These are phyloP conservation scores for Hanseniaspora hatyaiensis DNA, from an alignment of 805 yeast species.

Conservation along the genomic window DNA sequence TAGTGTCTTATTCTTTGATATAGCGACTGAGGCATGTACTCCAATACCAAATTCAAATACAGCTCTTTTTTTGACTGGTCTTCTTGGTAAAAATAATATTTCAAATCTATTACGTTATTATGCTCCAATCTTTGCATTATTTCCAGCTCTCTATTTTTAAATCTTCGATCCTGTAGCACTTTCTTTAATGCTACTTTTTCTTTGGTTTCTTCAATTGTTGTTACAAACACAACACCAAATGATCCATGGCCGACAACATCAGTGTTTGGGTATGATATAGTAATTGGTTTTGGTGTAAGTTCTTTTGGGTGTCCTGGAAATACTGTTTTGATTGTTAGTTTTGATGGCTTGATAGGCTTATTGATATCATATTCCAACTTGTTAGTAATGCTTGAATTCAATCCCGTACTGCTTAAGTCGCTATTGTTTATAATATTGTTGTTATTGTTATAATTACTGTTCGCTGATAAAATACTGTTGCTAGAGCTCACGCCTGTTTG, in stretches of 20 bases:
- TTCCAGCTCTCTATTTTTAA: slow-evolving; percentile 87
- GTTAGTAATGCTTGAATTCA: slow-evolving; percentile 7
- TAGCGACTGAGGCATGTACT: slow-evolving; percentile 90
- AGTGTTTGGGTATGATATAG: slow-evolving; percentile 65
- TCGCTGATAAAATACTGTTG: background rate
- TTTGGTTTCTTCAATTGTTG: slow-evolving; percentile 59
- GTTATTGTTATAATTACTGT: background rate
- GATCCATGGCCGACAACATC: slow-evolving; percentile 97
- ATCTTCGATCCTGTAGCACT: slow-evolving; percentile 90
- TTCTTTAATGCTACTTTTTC: slow-evolving; percentile 86
- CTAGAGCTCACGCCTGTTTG: slow-evolving; percentile 7
- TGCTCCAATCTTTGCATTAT: slow-evolving; percentile 86
- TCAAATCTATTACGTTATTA: slow-evolving; percentile 74
- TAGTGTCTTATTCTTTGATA: slow-evolving; percentile 83
- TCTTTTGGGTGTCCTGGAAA: slow-evolving; percentile 16
- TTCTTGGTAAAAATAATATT: slow-evolving; percentile 78
- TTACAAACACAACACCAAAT: slow-evolving; percentile 95
- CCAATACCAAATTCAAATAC: slow-evolving; percentile 79
- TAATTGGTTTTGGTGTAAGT: slow-evolving; percentile 22
- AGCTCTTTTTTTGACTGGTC: slow-evolving; percentile 48
- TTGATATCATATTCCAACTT: background rate
- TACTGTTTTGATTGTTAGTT: slow-evolving; percentile 15
- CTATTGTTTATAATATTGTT: background rate
- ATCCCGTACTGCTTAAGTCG: background rate
- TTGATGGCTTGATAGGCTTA: slow-evolving; percentile 5